phyloP scores from a whole-genome alignment of 192 early-diverging fungal genomes.

The Coemansia sp. region DNA sequence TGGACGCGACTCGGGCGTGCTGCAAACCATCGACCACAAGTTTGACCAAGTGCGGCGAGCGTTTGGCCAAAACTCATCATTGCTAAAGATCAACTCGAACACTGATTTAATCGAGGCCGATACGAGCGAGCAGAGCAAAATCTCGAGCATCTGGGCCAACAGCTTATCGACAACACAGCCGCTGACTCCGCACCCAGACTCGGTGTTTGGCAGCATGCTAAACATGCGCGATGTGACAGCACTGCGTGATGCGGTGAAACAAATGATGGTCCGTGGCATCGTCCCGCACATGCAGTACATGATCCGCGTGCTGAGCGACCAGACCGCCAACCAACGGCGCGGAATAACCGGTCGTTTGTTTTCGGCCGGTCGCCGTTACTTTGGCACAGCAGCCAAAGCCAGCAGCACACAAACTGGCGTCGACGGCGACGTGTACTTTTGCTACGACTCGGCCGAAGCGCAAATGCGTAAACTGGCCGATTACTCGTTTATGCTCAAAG shows the following conservation, averaged over 20 bases:
- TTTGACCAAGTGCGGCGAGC: constrained; percentile 50
- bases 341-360: constrained; percentile 89
- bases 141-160: constrained; percentile 40
- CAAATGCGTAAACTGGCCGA: constrained; percentile 91
- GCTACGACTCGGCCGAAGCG: constrained; percentile 82
- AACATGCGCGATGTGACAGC: constrained; percentile 52
- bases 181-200: not conserved
- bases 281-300: constrained; percentile 88
- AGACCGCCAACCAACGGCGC: constrained; percentile 82
- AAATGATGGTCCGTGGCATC: constrained; percentile 72
- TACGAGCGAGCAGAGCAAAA: constrained; percentile 23
- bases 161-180: constrained; percentile 22
- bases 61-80: constrained; percentile 43
- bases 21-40: constrained; percentile 42
- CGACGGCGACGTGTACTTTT: constrained; percentile 54
- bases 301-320: constrained; percentile 86
- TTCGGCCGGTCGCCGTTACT: constrained; percentile 78
- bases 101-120: constrained; percentile 23
- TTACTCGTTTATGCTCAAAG: constrained; percentile 95
- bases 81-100: constrained; percentile 48
- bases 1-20: constrained; percentile 38
- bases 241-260: constrained; percentile 51
- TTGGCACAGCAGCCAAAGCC: constrained; percentile 60
- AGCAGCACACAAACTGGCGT: constrained; percentile 18
- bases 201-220: constrained; percentile 36